Base-by-base conservation (phyloP, 768 basidiomycete species). In the Favolaschia claudopus region DNA sequence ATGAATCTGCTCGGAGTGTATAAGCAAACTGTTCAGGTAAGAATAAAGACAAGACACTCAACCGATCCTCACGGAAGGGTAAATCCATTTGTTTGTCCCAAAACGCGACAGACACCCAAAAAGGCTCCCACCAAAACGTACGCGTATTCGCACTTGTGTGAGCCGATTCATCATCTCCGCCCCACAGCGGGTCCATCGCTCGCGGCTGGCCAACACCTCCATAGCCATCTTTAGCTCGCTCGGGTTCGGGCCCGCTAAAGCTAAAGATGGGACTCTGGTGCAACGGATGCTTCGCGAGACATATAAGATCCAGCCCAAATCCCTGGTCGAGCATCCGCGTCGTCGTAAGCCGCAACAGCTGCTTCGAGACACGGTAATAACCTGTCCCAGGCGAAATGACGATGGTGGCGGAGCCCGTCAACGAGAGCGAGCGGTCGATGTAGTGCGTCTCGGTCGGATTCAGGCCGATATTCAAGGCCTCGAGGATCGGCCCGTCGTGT, bases 381-480 rank as follows among this genome's bases (percentile, higher is more conserved):
- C 94, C 94, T 4, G 95, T 93, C 0, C 96, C 97, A 0, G 97
- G 96, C 1, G 95, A 96, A 62, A 99, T 87, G 38, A 99, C 71
- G 40, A 95, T 85, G 4, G 91, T 92, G 14, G 88, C 86, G 1
- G 89, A 76, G 20, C 96, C 96, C 0, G 96, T 99, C 14, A 95
- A 81, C 3, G 90, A 92, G 9, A 99, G 78, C 29, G 96, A 97
- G 19, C 97, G 89, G 72, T 99, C 97, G 63, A 99, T 88, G 70
- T 97, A 96, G 70, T 97, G 94, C 2, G 90, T 92, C 74, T 99
- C 96, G 15, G 90, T 90, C 0, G 96, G 93, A 69, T 95, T 96
- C 15, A 98, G 82, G 1, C 88, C 92, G 40, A 99, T 83, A 68
- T 99, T 99, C 48, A 99, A 81, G 2, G 95, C 94, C 73, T 99